Evolutionary conservation across 2,329 filamentous ascomycete species (phyloP), one percentile per base, ranked within the genome.

Genomic region (Taxawa tesnikishii): DNA sequence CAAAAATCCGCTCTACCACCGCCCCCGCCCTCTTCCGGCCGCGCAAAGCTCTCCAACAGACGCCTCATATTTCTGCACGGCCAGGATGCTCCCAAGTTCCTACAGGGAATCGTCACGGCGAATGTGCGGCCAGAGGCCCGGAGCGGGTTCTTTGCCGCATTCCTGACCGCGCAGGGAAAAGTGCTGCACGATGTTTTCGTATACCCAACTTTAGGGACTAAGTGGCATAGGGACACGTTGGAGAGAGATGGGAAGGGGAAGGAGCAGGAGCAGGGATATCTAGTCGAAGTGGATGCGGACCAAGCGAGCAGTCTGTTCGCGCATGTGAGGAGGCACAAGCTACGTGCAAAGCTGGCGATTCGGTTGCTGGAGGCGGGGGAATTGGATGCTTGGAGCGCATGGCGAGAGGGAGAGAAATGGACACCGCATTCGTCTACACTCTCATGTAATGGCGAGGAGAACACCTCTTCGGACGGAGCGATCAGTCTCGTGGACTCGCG

Each of bases 151-250:
- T 96, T 93, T 57, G 69, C 79, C 5, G 83, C 77, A 0, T 94
- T 98, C 48, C 66, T 98, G 26, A 93, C 81, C 43, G 83, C 88
- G 6, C 56, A 58, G 19, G 90, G 90, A 26, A 73, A 87, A 36
- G 70, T 98, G 7, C 63, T 94, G 26, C 73, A 88, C 60, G 90
- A 98, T 59, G 80, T 85, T 32, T 93, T 96, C 55, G 67, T 98
- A 29, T 94, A 94, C 63, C 79, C 76, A 0, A 60, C 72, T 41
- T 48, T 58, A 28, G 48, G 50, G 13, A 46, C 52, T 6, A 31
- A 34, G 19, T 51, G 47, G 46, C 48, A 53, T 26, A 31, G 19
- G 4, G 23, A 27, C 3, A 24, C 24, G 14, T 26, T 26, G 26
- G 27, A 43, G 45, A 19, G 38, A 42, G 43, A 41, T 16, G 38